Evolutionary conservation across 2,329 filamentous ascomycete genomes (phyloP), one percentile per base, ranked within the genome.

Genomic region (Aspergillus candidus): DNA sequence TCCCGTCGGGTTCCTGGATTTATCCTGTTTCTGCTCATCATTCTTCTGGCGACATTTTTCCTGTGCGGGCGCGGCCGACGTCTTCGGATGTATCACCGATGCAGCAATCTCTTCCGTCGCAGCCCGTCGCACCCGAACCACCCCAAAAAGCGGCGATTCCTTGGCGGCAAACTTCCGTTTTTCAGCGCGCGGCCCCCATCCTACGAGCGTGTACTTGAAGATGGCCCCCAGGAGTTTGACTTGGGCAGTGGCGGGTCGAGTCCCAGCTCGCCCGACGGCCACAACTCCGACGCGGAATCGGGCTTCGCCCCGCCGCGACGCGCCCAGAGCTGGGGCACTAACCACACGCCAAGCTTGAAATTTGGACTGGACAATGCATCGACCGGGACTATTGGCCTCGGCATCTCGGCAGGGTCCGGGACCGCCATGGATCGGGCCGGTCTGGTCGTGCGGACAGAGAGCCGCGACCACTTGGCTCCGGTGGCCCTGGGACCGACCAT

Each of bases 151-250:
- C 76, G 75, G 50, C 87, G 85, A 59, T 66, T 93, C 4, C 85
- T 94, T 49, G 78, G 74, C 14, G 58, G 77, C 11, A 75, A 78
- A 47, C 41, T 68, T 15, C 63, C 60, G 2, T 70, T 66, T 52
- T 53, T 65, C 30, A 56, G 62, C 12, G 57, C 63, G 6, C 59
- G 53, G 11, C 52, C 52, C 4, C 68, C 72, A 6, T 72, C 77
- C 3, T 96, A 96, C 60, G 90, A 96, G 61, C 82, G 88, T 27
- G 84, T 96, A 3, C 70, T 94, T 40, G 89, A 96, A 67, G 86
- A 90, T 54, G 89, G 86, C 10, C 71, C 70, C 2, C 68, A 78
- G 43, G 84, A 88, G 34, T 91, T 94, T 59, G 90, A 96, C 61
- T 77, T 96, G 2, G 80, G 78, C 22, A 81, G 81, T 12, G 68